Evolutionary conservation across 768 basidiomycete genomes (phyloP).

Genomic region (Pulveroboletus sp.): DNA sequence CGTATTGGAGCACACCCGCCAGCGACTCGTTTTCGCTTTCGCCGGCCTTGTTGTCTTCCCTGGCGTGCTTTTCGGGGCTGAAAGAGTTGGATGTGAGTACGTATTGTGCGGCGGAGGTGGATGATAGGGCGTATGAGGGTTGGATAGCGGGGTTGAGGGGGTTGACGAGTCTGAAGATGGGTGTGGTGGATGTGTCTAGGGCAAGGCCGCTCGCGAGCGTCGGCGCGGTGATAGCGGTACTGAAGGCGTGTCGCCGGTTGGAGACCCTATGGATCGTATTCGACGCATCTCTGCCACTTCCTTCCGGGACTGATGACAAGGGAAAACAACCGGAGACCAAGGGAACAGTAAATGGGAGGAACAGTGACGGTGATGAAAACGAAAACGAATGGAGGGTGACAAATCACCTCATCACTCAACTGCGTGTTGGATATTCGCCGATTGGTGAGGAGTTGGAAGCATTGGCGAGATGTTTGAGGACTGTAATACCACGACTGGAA

Average conservation of each 20-base stretch:
- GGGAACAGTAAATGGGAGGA: background rate
- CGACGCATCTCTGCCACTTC: constrained; percentile 13
- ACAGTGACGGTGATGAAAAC: background rate
- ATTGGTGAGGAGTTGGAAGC: constrained; percentile 11
- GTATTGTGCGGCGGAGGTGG: constrained; percentile 16
- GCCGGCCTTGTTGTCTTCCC: constrained; percentile 8
- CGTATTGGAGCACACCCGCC: constrained; percentile 24
- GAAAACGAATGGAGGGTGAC: constrained; percentile 18
- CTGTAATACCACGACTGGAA: constrained; percentile 24
- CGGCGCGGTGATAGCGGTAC: constrained; percentile 16
- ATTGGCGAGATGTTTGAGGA: constrained; percentile 15
- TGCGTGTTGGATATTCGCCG: constrained; percentile 24
- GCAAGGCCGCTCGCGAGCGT: constrained; percentile 18
- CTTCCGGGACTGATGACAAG: background rate
- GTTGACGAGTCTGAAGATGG: constrained; percentile 19
- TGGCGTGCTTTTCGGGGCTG: constrained; percentile 15
- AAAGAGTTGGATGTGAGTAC: constrained; percentile 20
- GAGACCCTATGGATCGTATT: constrained; percentile 21
- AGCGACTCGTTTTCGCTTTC: constrained; percentile 24
- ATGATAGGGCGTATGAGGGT: constrained; percentile 16
- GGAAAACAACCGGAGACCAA: background rate
- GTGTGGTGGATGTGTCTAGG: constrained; percentile 17
- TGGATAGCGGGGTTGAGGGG: constrained; percentile 12
- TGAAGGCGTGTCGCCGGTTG: constrained; percentile 18
- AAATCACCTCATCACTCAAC: constrained; percentile 14